Conservation (phyloP, 2,329 filamentous ascomycete genomes). For the Phialophora tarda region DNA sequence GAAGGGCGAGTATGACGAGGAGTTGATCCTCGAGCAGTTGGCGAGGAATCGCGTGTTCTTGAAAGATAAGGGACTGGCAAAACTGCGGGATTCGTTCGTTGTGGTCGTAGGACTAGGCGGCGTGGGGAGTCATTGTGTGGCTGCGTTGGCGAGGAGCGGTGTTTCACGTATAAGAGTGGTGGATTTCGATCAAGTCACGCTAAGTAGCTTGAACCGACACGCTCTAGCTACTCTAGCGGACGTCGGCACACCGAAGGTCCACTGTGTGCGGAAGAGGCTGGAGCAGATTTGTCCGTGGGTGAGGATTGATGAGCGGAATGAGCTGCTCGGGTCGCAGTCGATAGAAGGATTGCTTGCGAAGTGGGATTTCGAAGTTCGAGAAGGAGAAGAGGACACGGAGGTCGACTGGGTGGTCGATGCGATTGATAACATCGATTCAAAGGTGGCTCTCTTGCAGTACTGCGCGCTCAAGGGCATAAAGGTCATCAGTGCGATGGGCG, state of each 20-base stretch:
- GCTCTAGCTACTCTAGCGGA: constrained; percentile 92
- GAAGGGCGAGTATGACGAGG: constrained; percentile 70
- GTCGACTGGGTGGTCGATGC: constrained; percentile 95
- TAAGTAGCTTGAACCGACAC: constrained; percentile 94
- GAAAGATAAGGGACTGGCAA: constrained; percentile 76
- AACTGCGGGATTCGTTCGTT: constrained; percentile 80
- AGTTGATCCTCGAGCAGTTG: constrained; percentile 91
- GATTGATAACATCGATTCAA: constrained; percentile 98
- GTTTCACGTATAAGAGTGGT: constrained; percentile 86
- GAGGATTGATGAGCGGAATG: constrained; percentile 81
- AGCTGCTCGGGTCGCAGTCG: constrained; percentile 75
- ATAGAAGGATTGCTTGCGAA: constrained; percentile 71
- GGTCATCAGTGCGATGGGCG: constrained; percentile 95
- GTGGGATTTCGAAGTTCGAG: constrained; percentile 62
- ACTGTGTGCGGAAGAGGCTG: constrained; percentile 77
- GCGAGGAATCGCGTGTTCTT: constrained; percentile 93
- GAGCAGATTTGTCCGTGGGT: constrained; percentile 92
- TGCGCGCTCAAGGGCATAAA: constrained; percentile 77
- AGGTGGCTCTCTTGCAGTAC: constrained; percentile 87
- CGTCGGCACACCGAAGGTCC: constrained; percentile 90
- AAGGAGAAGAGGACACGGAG: constrained; percentile 53
- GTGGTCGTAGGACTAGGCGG: constrained; percentile 92
- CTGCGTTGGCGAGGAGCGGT: constrained; percentile 85
- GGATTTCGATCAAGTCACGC: constrained; percentile 96
- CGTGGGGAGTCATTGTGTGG: constrained; percentile 88